These are phyloP conservation scores for Colletotrichum destructivum DNA, from an alignment of 2,329 filamentous ascomycete species.

Conservation along the genomic window DNA sequence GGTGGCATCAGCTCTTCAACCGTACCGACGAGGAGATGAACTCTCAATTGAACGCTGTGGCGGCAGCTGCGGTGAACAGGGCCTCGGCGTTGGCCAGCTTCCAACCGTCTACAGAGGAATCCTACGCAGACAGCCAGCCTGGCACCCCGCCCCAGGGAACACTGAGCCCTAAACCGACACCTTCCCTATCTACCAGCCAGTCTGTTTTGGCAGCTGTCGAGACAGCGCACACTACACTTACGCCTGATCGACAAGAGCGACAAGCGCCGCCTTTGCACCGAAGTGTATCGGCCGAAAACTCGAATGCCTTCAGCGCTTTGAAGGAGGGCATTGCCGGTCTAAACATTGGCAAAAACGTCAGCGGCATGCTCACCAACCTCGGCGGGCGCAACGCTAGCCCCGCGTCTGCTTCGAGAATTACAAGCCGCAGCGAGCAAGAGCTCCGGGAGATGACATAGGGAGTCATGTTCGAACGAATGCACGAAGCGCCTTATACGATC, in stretches of 20 bases:
- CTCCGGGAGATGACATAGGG: constrained; percentile 64
- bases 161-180: constrained; percentile 56
- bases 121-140: constrained; percentile 46
- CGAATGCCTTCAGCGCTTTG: constrained; percentile 62
- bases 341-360: constrained; percentile 64
- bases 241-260: constrained; percentile 53
- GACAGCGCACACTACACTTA: constrained; percentile 68
- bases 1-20: constrained; percentile 94
- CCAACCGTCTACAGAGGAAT: constrained; percentile 43
- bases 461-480: constrained; percentile 54
- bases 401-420: constrained; percentile 39
- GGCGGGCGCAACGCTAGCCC: constrained; percentile 48
- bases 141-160: constrained; percentile 45
- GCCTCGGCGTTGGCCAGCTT: constrained; percentile 48
- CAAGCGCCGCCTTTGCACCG: constrained; percentile 54
- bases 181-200: constrained; percentile 55
- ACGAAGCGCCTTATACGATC: constrained; percentile 49
- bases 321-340: constrained; percentile 65
- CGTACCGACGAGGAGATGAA: constrained; percentile 96
- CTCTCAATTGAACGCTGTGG: constrained; percentile 69
- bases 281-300: constrained; percentile 62
- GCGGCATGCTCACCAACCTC: constrained; percentile 57
- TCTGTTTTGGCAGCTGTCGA: constrained; percentile 74
- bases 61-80: constrained; percentile 62
- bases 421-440: constrained; percentile 56